A percentile compares a stretch with the other conserved stretches of the same genome.
Evolutionary conservation across 306 rosid genomes (phyloP).

Genomic region (Alnus glutinosa): DNA sequence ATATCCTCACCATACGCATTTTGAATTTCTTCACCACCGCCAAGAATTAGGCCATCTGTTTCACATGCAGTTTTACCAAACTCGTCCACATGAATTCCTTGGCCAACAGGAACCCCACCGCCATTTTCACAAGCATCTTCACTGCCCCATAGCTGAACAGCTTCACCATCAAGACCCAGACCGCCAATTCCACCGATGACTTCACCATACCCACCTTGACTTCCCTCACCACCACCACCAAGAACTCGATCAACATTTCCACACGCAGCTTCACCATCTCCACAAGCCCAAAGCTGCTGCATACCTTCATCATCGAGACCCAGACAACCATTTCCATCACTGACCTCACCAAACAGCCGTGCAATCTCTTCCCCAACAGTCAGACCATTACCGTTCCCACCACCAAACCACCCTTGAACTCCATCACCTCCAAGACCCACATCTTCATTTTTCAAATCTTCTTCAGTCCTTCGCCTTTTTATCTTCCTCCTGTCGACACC

Average conservation of each 20-base stretch:
- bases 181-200: constrained; percentile 7
- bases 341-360: constrained; percentile 31
- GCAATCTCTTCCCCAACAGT: constrained; percentile 28
- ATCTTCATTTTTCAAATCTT: constrained; percentile 27
- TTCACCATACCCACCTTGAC: constrained; percentile 28
- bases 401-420: constrained; percentile 16
- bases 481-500: constrained; percentile 10
- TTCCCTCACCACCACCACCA: constrained; percentile 25
- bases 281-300: constrained; percentile 30
- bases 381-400: constrained; percentile 8
- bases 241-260: constrained; percentile 29
- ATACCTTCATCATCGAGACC: constrained; percentile 22
- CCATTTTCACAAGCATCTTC: constrained; percentile 22
- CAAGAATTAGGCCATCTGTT: background rate
- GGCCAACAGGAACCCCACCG: constrained; percentile 24
- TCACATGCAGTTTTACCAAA: constrained; percentile 4
- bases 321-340: constrained; percentile 16
- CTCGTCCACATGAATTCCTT: constrained; percentile 10
- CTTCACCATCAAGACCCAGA: constrained; percentile 23
- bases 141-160: constrained; percentile 29
- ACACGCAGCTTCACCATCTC: constrained; percentile 26
- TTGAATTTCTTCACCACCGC: constrained; percentile 10
- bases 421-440: constrained; percentile 17
- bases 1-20: constrained; percentile 5
- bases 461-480: constrained; percentile 17